Conservation (phyloP, 345 rosid genomes). For the Gossypioides kirkii region DNA sequence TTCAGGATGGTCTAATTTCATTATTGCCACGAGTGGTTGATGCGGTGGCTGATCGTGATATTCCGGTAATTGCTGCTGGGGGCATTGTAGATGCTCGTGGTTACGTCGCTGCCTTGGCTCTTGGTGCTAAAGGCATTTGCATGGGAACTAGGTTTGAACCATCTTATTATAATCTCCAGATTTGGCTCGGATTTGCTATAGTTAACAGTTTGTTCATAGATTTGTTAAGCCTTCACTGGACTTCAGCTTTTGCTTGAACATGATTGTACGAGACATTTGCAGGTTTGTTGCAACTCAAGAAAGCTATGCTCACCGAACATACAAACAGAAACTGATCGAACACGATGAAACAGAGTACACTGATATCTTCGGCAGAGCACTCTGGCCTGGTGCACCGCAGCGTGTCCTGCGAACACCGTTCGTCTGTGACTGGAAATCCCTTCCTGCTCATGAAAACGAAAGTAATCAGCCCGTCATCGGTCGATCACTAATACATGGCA, state of each 20-base stretch:
- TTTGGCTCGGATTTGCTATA: not conserved
- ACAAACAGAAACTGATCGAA: conserved; percentile 67
- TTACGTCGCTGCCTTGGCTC: conserved; percentile 80
- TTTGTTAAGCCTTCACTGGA: not conserved
- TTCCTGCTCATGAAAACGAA: conserved; percentile 52
- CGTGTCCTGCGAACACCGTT: conserved; percentile 67
- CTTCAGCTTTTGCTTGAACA: not conserved
- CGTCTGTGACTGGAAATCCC: conserved; percentile 56
- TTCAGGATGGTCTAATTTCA: conserved; percentile 61
- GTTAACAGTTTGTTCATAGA: no score
- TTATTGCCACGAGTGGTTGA: conserved; percentile 78
- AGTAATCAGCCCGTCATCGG: conserved; percentile 70
- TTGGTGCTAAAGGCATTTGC: conserved; percentile 83
- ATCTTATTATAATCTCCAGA: not conserved
- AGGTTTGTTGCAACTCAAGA: conserved; percentile 83
- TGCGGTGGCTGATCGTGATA: conserved; percentile 41
- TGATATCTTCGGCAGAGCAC: conserved; percentile 65
- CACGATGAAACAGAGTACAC: conserved; percentile 63
- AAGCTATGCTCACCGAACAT: conserved; percentile 75
- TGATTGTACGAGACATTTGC: not conserved
- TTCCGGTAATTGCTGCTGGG: conserved; percentile 84
- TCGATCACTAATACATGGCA: conserved; percentile 50
- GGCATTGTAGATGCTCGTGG: conserved; percentile 79
- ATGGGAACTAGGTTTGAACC: conserved; percentile 67
- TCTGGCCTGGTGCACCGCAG: conserved; percentile 81